A percentile compares a stretch with the other conserved stretches of the same genome.
Conservation (phyloP, 1,284 basidiomycete genomes). For the Irpex sp. region DNA sequence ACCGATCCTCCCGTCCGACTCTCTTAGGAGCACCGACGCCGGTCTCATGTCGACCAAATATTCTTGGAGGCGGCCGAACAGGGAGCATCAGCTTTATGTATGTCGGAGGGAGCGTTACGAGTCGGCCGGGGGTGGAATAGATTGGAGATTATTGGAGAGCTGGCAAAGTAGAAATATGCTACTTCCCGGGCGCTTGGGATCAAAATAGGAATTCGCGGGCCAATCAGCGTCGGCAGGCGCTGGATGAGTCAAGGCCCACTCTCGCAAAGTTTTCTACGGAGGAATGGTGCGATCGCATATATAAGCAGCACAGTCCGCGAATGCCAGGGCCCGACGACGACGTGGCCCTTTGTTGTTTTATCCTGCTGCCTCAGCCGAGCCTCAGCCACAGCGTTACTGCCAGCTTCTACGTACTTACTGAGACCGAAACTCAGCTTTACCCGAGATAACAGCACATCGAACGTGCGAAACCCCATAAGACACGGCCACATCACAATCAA, state of each 20-base stretch:
- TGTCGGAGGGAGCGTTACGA: background rate
- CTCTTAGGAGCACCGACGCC: background rate
- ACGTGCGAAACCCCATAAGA: slow-evolving; percentile 6
- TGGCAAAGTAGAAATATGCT: no score
- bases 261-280: background rate
- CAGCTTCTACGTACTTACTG: background rate
- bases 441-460: slow-evolving; percentile 1
- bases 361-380: background rate
- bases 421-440: background rate
- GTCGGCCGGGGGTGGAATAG: background rate
- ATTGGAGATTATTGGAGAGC: background rate
- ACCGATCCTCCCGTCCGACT: background rate
- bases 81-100: background rate
- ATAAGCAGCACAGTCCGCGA: background rate
- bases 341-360: background rate
- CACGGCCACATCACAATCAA: slow-evolving; percentile 2
- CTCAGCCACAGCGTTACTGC: background rate
- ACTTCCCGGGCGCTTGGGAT: background rate
- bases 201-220: background rate
- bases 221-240: background rate
- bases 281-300: slow-evolving; percentile 2
- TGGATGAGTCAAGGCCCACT: slow-evolving; percentile 5
- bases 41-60: background rate
- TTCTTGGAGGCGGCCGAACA: background rate
- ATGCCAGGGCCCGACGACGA: background rate